These are phyloP conservation scores for Microdochium bolleyi DNA, from an alignment of 2,329 filamentous ascomycete genomes.

Conservation along the genomic window DNA sequence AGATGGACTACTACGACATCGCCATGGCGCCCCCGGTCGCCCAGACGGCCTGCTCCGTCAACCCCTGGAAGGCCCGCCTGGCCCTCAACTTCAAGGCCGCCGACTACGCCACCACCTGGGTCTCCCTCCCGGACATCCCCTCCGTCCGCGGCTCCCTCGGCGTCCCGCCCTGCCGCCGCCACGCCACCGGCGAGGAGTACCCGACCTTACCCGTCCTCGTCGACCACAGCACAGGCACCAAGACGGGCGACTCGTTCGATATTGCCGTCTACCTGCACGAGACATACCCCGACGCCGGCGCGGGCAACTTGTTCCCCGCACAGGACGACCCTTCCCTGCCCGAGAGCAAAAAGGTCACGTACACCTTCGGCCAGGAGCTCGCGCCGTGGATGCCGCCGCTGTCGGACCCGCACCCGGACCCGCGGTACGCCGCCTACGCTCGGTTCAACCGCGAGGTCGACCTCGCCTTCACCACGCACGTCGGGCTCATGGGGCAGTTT, in stretches of 20 bases:
- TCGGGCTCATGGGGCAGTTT: conserved; percentile 25
- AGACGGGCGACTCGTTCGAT: conserved; percentile 56
- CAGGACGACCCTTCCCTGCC: conserved; percentile 16
- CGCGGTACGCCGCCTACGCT: conserved; percentile 26
- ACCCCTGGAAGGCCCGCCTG: conserved; percentile 22
- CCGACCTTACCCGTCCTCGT: conserved; percentile 51
- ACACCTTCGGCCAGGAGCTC: conserved; percentile 18
- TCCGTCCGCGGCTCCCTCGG: conserved; percentile 36
- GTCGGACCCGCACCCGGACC: conserved; percentile 16
- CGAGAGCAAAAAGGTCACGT: conserved; percentile 26
- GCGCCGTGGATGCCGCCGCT: conserved; percentile 25
- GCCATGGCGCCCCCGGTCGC: conserved; percentile 20
- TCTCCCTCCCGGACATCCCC: conserved; percentile 42
- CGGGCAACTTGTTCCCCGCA: conserved; percentile 37
- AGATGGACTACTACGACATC: conserved; percentile 34
- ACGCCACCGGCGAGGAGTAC: conserved; percentile 48
- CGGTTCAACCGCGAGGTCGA: conserved; percentile 49
- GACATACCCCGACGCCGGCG: conserved; percentile 35
- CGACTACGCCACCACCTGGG: conserved; percentile 33
- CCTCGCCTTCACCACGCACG: conserved; percentile 39
- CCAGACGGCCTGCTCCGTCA: conserved; percentile 14
- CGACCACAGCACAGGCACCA: conserved; percentile 29
- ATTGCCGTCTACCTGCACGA: conserved; percentile 53
- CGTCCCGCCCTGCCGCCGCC: conserved; percentile 41
- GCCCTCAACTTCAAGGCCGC: conserved; percentile 33